Conservation (phyloP, 164 flowering plant species). For the Hamamelis virginiana region DNA sequence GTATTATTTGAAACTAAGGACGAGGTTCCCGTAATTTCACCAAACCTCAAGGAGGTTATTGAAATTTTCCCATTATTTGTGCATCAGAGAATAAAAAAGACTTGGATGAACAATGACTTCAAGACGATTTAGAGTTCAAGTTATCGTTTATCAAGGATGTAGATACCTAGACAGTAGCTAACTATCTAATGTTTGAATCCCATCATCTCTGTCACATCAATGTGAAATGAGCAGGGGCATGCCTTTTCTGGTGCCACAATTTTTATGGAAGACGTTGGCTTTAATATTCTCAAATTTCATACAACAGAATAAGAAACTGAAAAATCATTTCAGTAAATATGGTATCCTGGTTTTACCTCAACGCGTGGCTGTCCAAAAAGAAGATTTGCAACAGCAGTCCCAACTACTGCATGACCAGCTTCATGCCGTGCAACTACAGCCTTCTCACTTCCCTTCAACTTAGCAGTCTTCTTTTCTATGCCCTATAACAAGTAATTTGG, state of each 20-base stretch:
- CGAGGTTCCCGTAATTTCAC: too few relatives aligned
- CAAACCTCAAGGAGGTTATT: too few relatives aligned
- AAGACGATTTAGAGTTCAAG: too few relatives aligned
- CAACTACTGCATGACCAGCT: constrained; percentile 99
- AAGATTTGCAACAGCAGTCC: constrained; percentile 95
- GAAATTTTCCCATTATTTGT: too few relatives aligned
- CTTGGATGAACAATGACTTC: too few relatives aligned
- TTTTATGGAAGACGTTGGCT: neutral
- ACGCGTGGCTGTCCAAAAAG: constrained; percentile 93
- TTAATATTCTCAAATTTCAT: neutral
- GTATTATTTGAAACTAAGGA: too few relatives aligned
- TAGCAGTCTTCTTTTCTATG: constrained; percentile 90
- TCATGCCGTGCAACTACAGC: constrained; percentile 99
- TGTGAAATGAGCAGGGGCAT: too few relatives aligned
- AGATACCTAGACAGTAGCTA: too few relatives aligned
- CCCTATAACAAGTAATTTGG: constrained; percentile 47
- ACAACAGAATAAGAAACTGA: neutral
- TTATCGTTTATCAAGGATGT: too few relatives aligned
- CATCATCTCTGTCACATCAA: neutral
- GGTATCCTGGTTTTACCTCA: constrained; percentile 50
- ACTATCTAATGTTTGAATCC: neutral
- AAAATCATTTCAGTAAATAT: neutral
- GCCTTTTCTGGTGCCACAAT: neutral
- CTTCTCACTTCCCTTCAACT: constrained; percentile 84
- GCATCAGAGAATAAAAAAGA: too few relatives aligned